Conservation (phyloP, 148 eudicot species). For the Oxyria digyna region DNA sequence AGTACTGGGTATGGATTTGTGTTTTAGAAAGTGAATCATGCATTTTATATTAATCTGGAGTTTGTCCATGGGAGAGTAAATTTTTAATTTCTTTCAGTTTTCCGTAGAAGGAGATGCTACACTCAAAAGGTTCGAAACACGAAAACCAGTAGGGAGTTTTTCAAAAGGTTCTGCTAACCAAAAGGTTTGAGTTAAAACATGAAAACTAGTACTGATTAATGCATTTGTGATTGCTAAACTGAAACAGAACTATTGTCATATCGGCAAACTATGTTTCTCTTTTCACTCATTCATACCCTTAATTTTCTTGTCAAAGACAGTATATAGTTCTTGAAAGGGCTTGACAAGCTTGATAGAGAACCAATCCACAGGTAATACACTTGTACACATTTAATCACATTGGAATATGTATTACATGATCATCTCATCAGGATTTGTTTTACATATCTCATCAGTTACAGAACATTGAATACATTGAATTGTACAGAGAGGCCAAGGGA, state of each 20-base stretch:
- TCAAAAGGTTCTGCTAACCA: too few species aligned
- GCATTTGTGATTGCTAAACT: too few species aligned
- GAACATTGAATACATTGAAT: constrained; percentile 8
- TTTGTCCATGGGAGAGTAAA: too few species aligned
- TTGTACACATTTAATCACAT: neutral
- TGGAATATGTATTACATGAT: neutral
- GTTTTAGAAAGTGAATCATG: neutral
- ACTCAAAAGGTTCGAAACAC: too few species aligned
- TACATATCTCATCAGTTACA: neutral
- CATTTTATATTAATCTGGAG: neutral
- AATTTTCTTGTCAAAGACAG: too few species aligned
- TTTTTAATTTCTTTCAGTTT: too few species aligned
- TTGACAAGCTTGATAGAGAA: neutral
- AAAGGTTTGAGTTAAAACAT: too few species aligned
- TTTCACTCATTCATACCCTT: neutral
- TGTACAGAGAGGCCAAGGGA: neutral
- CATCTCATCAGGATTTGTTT: too few species aligned
- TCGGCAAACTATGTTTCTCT: neutral
- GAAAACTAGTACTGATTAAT: too few species aligned
- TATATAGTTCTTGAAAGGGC: neutral
- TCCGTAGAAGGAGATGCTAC: neutral
- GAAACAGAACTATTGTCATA: neutral
- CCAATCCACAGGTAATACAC: neutral
- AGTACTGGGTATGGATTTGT: neutral
- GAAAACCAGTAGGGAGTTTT: too few species aligned